phyloP scores from a whole-genome alignment of 192 early-diverging fungal genomes.

The Rhizoclosmatium globosum region DNA sequence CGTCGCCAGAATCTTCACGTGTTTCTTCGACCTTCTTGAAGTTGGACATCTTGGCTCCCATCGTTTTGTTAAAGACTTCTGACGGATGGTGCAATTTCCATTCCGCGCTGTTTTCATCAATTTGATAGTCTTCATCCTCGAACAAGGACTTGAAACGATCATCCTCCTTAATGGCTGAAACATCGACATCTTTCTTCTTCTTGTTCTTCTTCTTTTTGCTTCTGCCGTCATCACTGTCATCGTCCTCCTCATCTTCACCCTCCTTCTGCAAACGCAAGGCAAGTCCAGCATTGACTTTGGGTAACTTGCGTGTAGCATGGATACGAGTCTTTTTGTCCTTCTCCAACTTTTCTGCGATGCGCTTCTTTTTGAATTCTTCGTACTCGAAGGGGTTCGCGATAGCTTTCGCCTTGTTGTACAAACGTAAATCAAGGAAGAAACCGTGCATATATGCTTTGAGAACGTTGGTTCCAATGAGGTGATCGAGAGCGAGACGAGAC shows the following conservation, averaged over 20 bases:
- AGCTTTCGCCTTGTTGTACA: conserved; percentile 94
- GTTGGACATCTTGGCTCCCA: conserved; percentile 32
- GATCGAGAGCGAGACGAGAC: conserved; percentile 84
- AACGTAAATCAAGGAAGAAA: conserved; percentile 94
- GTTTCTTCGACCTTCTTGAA: conserved; percentile 49
- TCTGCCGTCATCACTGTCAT: conserved; percentile 48
- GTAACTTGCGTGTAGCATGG: conserved; percentile 83
- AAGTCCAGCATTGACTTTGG: conserved; percentile 91
- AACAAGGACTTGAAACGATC: conserved; percentile 89
- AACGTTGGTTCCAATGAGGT: conserved; percentile 90
- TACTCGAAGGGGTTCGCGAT: conserved; percentile 97
- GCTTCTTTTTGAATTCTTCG: conserved; percentile 85
- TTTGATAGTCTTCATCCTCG: conserved; percentile 88
- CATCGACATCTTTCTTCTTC: conserved; percentile 44
- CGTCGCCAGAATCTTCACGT: conserved; percentile 25
- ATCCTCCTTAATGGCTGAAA: conserved; percentile 76
- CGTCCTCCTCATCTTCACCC: conserved; percentile 52
- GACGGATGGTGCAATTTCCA: conserved; percentile 78
- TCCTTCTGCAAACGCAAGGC: conserved; percentile 74
- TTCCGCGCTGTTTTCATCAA: conserved; percentile 83
- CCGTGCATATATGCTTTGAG: conserved; percentile 99
- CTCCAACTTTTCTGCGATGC: conserved; percentile 82
- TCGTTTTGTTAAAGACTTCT: conserved; percentile 43
- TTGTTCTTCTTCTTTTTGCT: conserved; percentile 52
- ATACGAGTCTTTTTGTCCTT: conserved; percentile 90